Evolutionary conservation across 2,329 filamentous ascomycete genomes (phyloP).

Genomic region (Fusarium kyushuense): DNA sequence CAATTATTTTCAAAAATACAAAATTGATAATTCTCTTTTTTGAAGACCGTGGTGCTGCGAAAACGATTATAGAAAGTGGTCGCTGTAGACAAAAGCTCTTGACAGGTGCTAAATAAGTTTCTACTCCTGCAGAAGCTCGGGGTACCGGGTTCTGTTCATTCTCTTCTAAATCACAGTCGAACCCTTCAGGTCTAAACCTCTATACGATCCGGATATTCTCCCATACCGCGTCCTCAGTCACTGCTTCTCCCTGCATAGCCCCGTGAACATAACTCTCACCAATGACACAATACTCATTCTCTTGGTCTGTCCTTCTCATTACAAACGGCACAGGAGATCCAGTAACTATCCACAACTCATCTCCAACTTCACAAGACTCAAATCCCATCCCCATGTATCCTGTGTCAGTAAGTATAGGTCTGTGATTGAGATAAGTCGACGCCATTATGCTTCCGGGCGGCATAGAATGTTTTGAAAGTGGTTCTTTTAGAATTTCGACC

Average conservation of each 20-base stretch:
- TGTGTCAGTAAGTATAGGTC: neutral
- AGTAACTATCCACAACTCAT: conserved; percentile 7
- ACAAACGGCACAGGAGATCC: neutral
- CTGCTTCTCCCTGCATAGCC: conserved; percentile 1
- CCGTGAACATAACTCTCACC: conserved; percentile 6
- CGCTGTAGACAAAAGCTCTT: neutral
- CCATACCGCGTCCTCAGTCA: neutral
- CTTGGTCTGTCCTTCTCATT: rapidly evolving
- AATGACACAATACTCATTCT: neutral
- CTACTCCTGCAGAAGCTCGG: too few relatives aligned
- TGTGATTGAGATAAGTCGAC: rapidly evolving
- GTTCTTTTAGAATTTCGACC: rapidly evolving
- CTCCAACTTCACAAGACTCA: neutral
- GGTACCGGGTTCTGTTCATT: too few relatives aligned
- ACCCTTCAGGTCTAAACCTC: too few relatives aligned
- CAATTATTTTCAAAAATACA: neutral
- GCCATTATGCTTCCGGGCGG: neutral
- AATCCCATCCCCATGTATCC: conserved; percentile 3
- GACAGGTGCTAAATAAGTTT: neutral
- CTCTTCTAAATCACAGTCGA: too few relatives aligned
- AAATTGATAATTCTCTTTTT: neutral
- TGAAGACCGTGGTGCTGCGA: too few relatives aligned
- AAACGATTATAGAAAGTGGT: too few relatives aligned
- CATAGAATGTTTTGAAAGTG: neutral
- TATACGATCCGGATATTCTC: neutral